These are phyloP conservation scores for Cladophialophora bantiana DNA, from an alignment of 2,329 filamentous ascomycete species.

Conservation along the genomic window DNA sequence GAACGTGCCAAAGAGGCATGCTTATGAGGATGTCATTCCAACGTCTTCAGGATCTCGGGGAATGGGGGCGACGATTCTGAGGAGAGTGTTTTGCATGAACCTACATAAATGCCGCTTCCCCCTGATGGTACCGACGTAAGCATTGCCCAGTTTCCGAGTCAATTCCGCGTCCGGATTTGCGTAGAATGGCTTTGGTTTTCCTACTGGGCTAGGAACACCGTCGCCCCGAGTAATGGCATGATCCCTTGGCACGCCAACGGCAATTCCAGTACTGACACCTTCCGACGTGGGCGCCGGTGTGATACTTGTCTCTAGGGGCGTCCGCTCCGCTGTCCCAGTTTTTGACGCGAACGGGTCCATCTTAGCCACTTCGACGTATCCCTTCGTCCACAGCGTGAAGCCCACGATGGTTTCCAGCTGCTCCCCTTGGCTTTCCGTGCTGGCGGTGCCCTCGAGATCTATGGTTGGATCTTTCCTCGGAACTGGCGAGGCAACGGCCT, in stretches of 20 bases:
- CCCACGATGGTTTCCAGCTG: slow-evolving; percentile 32
- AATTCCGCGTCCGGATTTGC: slow-evolving; percentile 27
- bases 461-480: background rate
- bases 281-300: slow-evolving; percentile 21
- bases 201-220: background rate
- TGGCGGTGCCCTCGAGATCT: background rate
- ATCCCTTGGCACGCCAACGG: background rate
- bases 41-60: too few species aligned
- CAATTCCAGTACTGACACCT: background rate
- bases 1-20: too few species aligned
- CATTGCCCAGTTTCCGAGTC: slow-evolving; percentile 27
- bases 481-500: slow-evolving; percentile 27
- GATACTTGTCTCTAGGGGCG: slow-evolving; percentile 7
- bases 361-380: slow-evolving; percentile 33
- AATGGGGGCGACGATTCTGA: too few species aligned
- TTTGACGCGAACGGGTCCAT: slow-evolving; percentile 31
- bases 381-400: slow-evolving; percentile 32
- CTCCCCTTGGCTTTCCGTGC: background rate
- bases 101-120: slow-evolving; percentile 37
- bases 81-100: slow-evolving; percentile 13
- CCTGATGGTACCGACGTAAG: slow-evolving; percentile 30
- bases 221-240: background rate
- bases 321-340: background rate
- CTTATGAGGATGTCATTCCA: too few species aligned
- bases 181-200: slow-evolving; percentile 22